Evolutionary conservation across 176 grass and related monocot genomes (phyloP), one percentile per base, ranked within the genome.

Genomic region (Musa schizocarpa): DNA sequence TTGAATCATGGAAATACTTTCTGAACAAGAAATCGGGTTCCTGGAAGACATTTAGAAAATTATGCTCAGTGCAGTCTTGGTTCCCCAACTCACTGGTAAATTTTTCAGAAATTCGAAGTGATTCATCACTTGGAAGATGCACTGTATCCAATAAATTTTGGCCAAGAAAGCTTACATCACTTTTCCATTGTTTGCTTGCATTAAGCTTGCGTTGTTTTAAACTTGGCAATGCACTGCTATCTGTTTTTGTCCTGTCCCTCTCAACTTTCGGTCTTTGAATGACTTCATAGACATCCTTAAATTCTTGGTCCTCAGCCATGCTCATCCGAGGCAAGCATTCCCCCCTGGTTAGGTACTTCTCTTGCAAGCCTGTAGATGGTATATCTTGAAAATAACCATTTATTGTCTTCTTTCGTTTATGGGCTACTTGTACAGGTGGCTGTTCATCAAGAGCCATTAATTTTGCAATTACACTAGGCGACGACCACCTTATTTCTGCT

Each of bases 401-500:
- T 17, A 7, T 29, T 48, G n/a, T 26, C 22, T 27, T 70, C 27
- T 71, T 49, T 51, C 75, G 70, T 55, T 71, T 87, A 29, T 57
- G 57, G 48, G 63, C 49, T 73, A 57, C 17, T 65, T 24, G 77
- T 68, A 72, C 48, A 78, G 82, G 84, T 59, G 86, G 87, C 29
- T 87, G 29, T 27, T 85, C 82, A 63, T 93, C 85, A 67, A 93
- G 82, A 69, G 85, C 87, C 90, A 93, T 89, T 9, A 93, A 78
- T 73, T 89, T 93, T 78, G 90, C 90, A 54, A 93, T 87, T 50
- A 93, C 87, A 83, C 85, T 87, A 66, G 90, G 80, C 3, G 87
- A 87, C 24, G 81, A 78, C 10, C 50, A 23, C 34, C 69, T 80
- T 24, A 51, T 73, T 53, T 73, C 69, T 61, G 55, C 57, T 73